phyloP scores from a whole-genome alignment of 306 rosid species.

The Lathyrus tuberosus region DNA sequence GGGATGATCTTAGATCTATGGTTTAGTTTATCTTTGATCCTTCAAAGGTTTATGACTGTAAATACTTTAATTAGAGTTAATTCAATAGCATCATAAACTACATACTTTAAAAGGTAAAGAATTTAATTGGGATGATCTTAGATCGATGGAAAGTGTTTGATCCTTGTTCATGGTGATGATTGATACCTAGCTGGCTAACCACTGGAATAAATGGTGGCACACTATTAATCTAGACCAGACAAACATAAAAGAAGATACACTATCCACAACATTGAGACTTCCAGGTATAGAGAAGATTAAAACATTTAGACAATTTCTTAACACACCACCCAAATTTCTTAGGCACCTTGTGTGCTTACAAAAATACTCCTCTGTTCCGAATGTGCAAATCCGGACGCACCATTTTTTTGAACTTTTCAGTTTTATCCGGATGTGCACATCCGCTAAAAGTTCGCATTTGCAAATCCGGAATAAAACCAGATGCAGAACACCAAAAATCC shows the following conservation, averaged over 20 bases:
- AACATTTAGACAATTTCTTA: no score
- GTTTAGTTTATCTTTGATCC: slow-evolving; percentile 63
- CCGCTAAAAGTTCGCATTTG: no score
- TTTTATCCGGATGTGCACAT: no score
- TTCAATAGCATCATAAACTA: background rate
- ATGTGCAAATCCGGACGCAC: no score
- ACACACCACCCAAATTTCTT: no score
- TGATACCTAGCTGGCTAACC: slow-evolving; percentile 69
- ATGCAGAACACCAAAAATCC: no score
- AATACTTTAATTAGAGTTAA: slow-evolving; percentile 10
- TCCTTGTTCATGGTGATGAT: slow-evolving; percentile 77
- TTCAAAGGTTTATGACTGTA: slow-evolving; percentile 52
- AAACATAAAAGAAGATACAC: slow-evolving; percentile 18
- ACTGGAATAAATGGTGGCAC: slow-evolving; percentile 60
- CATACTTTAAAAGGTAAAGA: slow-evolving; percentile 17
- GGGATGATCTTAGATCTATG: slow-evolving; percentile 74
- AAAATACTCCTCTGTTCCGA: no score
- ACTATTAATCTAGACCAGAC: slow-evolving; percentile 19
- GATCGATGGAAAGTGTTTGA: slow-evolving; percentile 58
- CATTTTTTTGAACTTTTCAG: no score
- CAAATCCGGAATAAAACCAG: no score
- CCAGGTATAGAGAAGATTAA: background rate
- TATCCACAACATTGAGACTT: slow-evolving; percentile 7
- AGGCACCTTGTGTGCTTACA: no score
- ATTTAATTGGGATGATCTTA: no score